Evolutionary conservation across 768 basidiomycete genomes (phyloP), one percentile per base, ranked within the genome.

Genomic region (Amanita subjunquillea): DNA sequence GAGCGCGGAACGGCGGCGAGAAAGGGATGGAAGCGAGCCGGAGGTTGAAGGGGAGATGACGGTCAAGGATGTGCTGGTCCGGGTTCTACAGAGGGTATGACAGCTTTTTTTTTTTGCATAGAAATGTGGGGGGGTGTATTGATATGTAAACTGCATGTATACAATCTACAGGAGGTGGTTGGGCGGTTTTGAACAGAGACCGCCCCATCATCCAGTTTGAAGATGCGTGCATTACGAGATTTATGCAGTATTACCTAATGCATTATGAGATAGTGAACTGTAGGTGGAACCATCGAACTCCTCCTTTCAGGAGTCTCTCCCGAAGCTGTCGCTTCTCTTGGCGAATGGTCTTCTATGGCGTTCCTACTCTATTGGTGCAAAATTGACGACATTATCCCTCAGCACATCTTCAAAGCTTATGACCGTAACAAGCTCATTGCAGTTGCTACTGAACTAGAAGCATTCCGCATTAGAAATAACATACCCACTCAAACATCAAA

Each of bases 301-400:
- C 56, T 68, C 0, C 25, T 63, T 0, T 32, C 52, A 0, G 60
- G 65, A 0, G 62, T 69, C 1, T 44, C 58, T 0, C 65, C 65
- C 0, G 60, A 67, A 13, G 55, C 67, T 1, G 63, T 70, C 3
- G 61, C 63, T 4, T 53, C 56, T 0, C 58, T 62, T 15, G 66
- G 68, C 0, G 49, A 59, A 1, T 69, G 66, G 69, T 59, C 62
- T 0, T 69, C 67, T 0, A 53, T 62, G 1, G 57, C 65, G 1
- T 71, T 69, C 29, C 58, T 69, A 0, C 43, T 55, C 2, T 70
- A 69, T 37, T 67, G 66, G 68, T 36, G 54, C 1, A 51, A 44
- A 5, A 50, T 61, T 34, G 60, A 61, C 9, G 57, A 58, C 22
- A 56, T 63, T 17, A 47, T 61, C 5, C 60, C 58, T n/a, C 32